Evolutionary conservation across 345 rosid genomes (phyloP), one percentile per base, ranked within the genome.

Genomic region (Salix purpurea): DNA sequence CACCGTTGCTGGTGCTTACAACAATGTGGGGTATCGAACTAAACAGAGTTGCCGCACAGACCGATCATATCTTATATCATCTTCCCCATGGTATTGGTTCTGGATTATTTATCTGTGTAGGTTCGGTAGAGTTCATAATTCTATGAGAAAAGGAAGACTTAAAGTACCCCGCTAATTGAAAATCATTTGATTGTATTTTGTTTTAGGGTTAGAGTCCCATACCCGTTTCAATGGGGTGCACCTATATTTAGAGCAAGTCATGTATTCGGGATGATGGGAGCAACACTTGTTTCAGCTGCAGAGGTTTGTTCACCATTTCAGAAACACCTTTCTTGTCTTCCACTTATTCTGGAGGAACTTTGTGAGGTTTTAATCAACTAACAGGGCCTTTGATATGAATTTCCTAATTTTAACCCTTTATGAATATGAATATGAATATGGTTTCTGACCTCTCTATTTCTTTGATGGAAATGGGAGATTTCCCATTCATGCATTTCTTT

Each of bases 211-310:
- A 92, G 87, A 75, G 73, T 96, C 60, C 98, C 98, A 19, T 93
- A 93, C 75, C 99, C 99, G 6, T 92, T 96, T 76, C 99, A 96
- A 78, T 96, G 97, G 97, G 99, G 97, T 71, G 85, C 99, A 77
- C 99, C 99, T 5, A 85, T 93, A 85, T 96, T 96, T 79, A 87
- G 87, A 85, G 99, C 98, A 50, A 89, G 90, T 87, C 99, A 93
- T 80, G 94, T 93, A 66, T 96, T 96, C 67, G 99, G 95, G 68
- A 96, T 93, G 99, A 83, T 93, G 75, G 99, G 98, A 69, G 94
- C 97, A 40, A 92, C 96, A 30, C 88, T 96, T 77, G 99, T 96
- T 61, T 82, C 99, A 44, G 86, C 98, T 80, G 94, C 92, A 7
- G 99, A 96, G 98, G 98, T 96, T 70, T 66, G 71, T 2, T 77